Percentiles rank a stretch among this genome's conserved stretches.
These are phyloP conservation scores for Magnusiomyces ingens DNA, from an alignment of 1,139 yeast genomes.

Conservation along the genomic window DNA sequence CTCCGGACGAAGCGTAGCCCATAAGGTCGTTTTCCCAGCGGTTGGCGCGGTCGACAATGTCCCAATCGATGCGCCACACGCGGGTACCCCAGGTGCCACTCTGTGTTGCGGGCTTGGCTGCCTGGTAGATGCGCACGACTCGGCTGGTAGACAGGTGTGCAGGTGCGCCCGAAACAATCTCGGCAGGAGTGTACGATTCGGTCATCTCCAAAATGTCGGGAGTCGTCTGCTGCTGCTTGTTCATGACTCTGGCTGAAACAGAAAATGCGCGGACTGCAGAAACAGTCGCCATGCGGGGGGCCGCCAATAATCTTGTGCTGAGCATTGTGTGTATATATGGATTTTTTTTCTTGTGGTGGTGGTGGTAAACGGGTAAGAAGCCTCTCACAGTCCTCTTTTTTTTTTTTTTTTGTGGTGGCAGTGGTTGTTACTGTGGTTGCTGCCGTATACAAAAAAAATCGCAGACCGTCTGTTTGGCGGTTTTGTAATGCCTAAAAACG, in stretches of 20 bases:
- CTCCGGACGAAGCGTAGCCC: conserved; percentile 78
- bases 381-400: neutral
- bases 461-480: neutral
- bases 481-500: neutral
- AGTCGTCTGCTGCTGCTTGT: conserved; percentile 4
- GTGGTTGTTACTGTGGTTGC: no score
- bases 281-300: neutral
- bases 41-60: conserved; percentile 66
- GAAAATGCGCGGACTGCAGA: conserved; percentile 5
- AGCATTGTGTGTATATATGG: neutral
- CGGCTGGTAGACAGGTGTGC: conserved; percentile 53
- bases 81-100: conserved; percentile 45
- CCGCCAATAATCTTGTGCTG: neutral
- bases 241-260: neutral
- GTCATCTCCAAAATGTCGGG: conserved; percentile 11
- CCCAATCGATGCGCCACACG: conserved; percentile 82
- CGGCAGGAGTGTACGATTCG: conserved; percentile 39
- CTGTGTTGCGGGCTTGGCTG: conserved; percentile 78
- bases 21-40: conserved; percentile 88
- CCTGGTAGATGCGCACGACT: conserved; percentile 70
- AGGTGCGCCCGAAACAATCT: conserved; percentile 78
- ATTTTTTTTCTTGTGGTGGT: neutral
- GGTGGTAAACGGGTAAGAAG: neutral
- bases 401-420: neutral
- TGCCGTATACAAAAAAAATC: no score